Evolutionary conservation across 106 monocot genomes (phyloP), one percentile per base, ranked within the genome.

Genomic region (Acorus calamus): DNA sequence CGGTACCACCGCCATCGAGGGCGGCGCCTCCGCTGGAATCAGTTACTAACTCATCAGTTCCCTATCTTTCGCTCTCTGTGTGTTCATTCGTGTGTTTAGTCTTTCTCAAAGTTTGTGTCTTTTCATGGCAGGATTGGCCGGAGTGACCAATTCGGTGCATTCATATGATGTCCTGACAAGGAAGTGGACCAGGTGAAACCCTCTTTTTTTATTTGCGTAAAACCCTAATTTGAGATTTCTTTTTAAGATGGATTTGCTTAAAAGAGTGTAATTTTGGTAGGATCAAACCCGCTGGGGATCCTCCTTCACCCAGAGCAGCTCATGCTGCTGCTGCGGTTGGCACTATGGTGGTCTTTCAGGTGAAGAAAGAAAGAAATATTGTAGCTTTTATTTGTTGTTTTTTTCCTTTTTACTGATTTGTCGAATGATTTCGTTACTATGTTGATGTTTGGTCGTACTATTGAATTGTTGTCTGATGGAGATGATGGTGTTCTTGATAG

Each of bases 271-370:
- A 60, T 3, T n/a, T 64, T 73, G 49, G 43, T 63, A 96, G 96
- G 76, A 68, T 98, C 47, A 76, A 78, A 56, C 92, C 98, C 2
- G 87, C 71, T 8, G 98, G 98, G 47, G 98, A 98, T 7, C 76
- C 98, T 2, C 98, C 98, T 56, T 92, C 98, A 4, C 98, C 80
- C 1, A 85, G 98, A 79, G 98, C 98, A 59, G 98, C 98, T 13
- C 98, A 98, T 78, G 88, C 88, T 9, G 92, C 98, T 11, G 88
- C 88, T 11, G 76, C 81, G 14, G 98, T 98, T 13, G 98, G 88
- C 3, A 88, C 88, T 9, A 98, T 98, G 98, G 92, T 98, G 61
- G 98, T 86, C n/a, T 92, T 92, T 65, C 98, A 98, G 88, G 98
- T 98, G 60, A 55, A 47, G 55, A 52, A 14, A 60, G 5, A 11